A percentile compares a stretch with the other conserved stretches of the same genome.
Conservation (phyloP, 2,329 filamentous ascomycete genomes). For the Hymenoscyphus albidus region DNA sequence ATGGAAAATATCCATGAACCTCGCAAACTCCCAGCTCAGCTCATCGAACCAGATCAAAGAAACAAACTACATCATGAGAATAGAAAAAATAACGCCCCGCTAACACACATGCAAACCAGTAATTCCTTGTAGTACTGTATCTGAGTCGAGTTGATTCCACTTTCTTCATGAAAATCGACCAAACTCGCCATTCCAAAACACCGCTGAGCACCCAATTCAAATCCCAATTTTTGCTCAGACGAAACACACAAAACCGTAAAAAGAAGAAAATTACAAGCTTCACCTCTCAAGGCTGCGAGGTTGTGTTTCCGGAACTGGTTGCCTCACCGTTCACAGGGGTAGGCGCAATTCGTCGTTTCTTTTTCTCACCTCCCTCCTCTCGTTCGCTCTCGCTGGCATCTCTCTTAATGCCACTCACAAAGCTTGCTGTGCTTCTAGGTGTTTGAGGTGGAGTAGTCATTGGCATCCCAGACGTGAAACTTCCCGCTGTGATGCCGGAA, state of each 20-base stretch:
- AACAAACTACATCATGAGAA: not conserved
- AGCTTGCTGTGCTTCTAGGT: constrained; percentile 60
- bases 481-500: constrained; percentile 68
- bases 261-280: not conserved
- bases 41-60: too few species aligned
- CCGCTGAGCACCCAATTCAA: not conserved
- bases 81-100: not conserved
- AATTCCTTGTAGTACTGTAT: not conserved
- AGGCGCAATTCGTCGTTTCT: constrained; percentile 68
- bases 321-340: constrained; percentile 46
- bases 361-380: constrained; percentile 53
- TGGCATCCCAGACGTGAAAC: constrained; percentile 56
- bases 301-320: not conserved
- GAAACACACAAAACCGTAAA: not conserved
- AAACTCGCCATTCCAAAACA: not conserved
- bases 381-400: constrained; percentile 49
- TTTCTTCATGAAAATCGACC: not conserved
- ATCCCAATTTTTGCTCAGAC: not conserved
- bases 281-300: not conserved
- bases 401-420: constrained; percentile 52
- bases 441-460: constrained; percentile 90
- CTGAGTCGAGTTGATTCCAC: not conserved
- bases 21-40: too few species aligned
- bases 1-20: too few species aligned
- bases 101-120: not conserved